Evolutionary conservation across 306 rosid species (phyloP).

Genomic region (Cucumis melo): DNA sequence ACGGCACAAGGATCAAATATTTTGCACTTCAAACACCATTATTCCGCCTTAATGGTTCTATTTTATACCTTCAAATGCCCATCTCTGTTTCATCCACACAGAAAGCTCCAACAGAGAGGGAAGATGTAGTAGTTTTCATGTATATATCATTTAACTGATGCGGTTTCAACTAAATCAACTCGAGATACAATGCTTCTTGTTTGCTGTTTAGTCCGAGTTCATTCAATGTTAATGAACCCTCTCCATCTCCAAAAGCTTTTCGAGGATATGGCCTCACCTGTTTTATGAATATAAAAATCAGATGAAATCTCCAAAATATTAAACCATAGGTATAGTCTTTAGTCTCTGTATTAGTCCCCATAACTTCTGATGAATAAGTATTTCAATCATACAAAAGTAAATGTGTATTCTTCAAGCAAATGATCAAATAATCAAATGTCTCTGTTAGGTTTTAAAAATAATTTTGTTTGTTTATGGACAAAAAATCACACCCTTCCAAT

Average conservation of each 20-base stretch:
- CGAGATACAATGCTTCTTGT: conserved; percentile 90
- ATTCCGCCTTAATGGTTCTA: background rate
- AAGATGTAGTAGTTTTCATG: conserved; percentile 4
- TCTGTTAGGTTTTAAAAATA: background rate
- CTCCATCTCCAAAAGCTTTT: conserved; percentile 64
- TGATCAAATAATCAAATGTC: background rate
- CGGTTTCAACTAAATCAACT: conserved; percentile 28
- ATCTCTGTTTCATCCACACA: background rate
- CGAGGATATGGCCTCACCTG: conserved; percentile 96
- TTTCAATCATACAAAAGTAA: background rate
- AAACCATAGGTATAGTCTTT: background rate
- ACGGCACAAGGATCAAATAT: background rate
- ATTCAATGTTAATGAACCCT: conserved; percentile 39
- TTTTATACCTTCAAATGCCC: conserved; percentile 6
- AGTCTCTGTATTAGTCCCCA: background rate
- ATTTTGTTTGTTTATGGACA: too few relatives aligned
- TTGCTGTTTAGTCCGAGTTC: conserved; percentile 79
- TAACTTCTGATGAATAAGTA: background rate
- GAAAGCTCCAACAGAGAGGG: background rate
- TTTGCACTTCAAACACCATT: conserved; percentile 4
- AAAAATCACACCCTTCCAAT: too few relatives aligned
- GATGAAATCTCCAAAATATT: background rate
- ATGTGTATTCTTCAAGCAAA: background rate
- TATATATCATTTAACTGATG: background rate
- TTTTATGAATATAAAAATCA: background rate